Base-by-base conservation (phyloP, 228 moss, liverwort and hornwort genomes). In the Sphagnum magellanicum region DNA sequence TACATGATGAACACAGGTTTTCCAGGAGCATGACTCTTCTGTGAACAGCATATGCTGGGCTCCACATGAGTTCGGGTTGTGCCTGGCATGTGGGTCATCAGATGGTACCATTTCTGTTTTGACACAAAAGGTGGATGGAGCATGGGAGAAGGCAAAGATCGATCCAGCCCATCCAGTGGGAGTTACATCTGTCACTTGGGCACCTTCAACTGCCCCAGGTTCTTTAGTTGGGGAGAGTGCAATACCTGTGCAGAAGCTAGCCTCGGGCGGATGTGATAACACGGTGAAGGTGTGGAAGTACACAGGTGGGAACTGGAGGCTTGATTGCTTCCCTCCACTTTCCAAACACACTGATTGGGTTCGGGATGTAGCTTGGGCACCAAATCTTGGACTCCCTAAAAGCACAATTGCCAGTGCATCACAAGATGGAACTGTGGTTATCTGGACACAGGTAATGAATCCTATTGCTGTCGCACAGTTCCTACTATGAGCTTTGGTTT, bases 81-180 rank as follows among this genome's bases (percentile, higher is more conserved):
- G 84, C 62, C 78, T 94, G 50, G 94, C 94, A 4, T 91, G 91
- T 62, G 94, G 94, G 59, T 91, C 91, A 52, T 94, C 94, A 11
- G 94, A 94, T 74, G 94, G 94, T 52, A 91, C 91, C 7, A 91
- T 94, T 50, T 94, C 94, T 0, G 79, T 94, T 17, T 73, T 91
- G 57, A 83, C 91, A 4, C 53, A 79, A 50, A 94, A 89, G 81
- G 79, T 81, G n/a, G 91, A 94, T 68, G 88, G 90, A 10, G 75
- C 81, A 55, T 94, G 94, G 81, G 80, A 94, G 73, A 82, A 80
- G 68, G 68, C 74, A 10, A 87, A 87, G 81, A 91, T 91, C 69
- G 94, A 94, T 83, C 89, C 91, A 74, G 94, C 94, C 50, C 94
- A 94, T 76, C 91, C 88, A 4, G 91, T 94, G 49, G 94, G 94